These are phyloP conservation scores for Chalciporus pseudorubinellus DNA, from an alignment of 768 basidiomycete species.

Conservation along the genomic window DNA sequence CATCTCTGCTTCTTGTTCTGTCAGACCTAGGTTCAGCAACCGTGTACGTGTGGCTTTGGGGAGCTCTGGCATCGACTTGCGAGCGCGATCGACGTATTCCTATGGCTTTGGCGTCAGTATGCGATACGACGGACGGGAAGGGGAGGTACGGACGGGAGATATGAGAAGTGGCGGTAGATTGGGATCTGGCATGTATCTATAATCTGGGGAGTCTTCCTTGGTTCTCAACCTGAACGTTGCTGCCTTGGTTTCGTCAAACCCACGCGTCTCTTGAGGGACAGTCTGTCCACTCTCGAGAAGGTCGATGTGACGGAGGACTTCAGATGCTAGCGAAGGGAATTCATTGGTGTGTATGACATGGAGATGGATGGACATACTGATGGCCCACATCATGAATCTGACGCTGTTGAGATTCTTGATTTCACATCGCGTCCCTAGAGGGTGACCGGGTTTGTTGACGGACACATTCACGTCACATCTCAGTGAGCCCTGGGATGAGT, in stretches of 20 bases:
- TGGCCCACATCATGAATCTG: conserved; percentile 78
- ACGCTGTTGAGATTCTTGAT: conserved; percentile 96
- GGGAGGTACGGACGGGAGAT: conserved; percentile 39
- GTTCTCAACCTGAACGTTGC: conserved; percentile 80
- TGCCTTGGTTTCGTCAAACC: conserved; percentile 79
- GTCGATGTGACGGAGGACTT: conserved; percentile 74
- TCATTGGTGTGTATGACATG: background rate
- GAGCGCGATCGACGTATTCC: conserved; percentile 59
- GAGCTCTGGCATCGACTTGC: conserved; percentile 65
- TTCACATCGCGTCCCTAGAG: conserved; percentile 84
- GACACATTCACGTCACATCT: conserved; percentile 97
- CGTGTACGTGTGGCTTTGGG: conserved; percentile 62
- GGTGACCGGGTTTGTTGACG: conserved; percentile 62
- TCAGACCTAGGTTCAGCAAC: conserved; percentile 53
- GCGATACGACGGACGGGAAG: background rate
- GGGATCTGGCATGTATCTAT: conserved; percentile 97
- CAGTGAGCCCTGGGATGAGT: conserved; percentile 70
- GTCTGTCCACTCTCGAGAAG: conserved; percentile 42
- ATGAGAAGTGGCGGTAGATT: conserved; percentile 78
- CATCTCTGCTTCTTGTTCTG: conserved; percentile 67
- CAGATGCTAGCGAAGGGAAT: conserved; percentile 55
- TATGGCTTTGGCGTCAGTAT: conserved; percentile 27
- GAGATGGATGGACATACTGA: conserved; percentile 53
- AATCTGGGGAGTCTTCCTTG: conserved; percentile 95
- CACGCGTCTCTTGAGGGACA: conserved; percentile 85